A percentile compares a stretch with the other conserved stretches of the same genome.
Conservation (phyloP, 495 filamentous ascomycete species). For the Aspergillus affinis region DNA sequence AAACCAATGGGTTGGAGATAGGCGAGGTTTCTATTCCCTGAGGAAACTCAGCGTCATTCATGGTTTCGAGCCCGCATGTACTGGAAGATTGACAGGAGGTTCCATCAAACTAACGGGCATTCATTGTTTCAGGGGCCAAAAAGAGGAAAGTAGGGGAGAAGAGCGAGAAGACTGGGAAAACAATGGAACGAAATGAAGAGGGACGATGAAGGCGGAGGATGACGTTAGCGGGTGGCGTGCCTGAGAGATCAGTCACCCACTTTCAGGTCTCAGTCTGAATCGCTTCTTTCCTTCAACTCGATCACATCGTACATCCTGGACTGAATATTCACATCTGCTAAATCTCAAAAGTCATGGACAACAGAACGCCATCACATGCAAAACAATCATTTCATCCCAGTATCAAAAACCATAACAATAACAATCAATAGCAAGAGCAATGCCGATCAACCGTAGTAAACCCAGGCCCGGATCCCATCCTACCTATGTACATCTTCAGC, state of each 20-base stretch:
- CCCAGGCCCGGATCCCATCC: constrained; percentile 6
- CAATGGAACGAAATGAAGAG: neutral
- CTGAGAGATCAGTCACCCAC: neutral
- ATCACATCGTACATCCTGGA: no score
- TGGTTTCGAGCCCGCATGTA: constrained; percentile 14
- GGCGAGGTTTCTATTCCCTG: neutral
- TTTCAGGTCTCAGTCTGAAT: no score
- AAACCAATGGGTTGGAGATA: neutral
- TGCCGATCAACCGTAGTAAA: constrained; percentile 1
- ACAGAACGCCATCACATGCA: constrained; percentile 13
- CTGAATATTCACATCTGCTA: neutral
- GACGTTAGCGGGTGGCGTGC: neutral
- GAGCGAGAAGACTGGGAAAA: no score
- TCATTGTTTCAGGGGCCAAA: neutral
- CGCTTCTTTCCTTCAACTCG: no score
- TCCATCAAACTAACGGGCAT: neutral
- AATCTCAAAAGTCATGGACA: constrained; percentile 1
- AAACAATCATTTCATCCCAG: constrained; percentile 4
- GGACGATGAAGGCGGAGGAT: neutral
- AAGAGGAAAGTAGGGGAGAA: neutral
- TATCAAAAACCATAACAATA: constrained; percentile 5
- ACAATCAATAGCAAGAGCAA: neutral
- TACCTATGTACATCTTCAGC: constrained; percentile 21
- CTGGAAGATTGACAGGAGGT: neutral
- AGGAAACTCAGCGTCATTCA: constrained; percentile 6